These are phyloP conservation scores for Tetrahymena thermophila DNA, from an alignment of 73 alveolate genomes.

Conservation along the genomic window DNA sequence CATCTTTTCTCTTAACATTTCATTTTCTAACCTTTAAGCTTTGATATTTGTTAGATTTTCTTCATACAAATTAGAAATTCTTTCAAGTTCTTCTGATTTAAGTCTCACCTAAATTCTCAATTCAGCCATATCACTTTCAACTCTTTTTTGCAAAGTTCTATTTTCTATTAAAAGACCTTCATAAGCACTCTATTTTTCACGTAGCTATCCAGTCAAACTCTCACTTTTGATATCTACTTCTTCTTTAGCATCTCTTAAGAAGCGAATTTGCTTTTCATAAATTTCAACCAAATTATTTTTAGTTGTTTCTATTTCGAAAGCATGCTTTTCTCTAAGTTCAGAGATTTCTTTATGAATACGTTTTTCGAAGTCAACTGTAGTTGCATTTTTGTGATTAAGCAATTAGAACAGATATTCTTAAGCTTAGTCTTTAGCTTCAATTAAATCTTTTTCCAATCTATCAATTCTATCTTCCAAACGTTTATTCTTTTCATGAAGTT, in stretches of 20 bases:
- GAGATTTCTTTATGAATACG: constrained; percentile 62
- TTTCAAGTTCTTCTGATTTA: constrained; percentile 60
- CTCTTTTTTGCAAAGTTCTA: constrained; percentile 52
- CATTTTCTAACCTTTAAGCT: constrained; percentile 69
- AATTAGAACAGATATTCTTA: constrained; percentile 67
- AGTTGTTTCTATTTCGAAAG: constrained; percentile 58
- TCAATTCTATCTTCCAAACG: constrained; percentile 76
- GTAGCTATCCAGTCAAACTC: constrained; percentile 53
- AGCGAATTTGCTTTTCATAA: constrained; percentile 60
- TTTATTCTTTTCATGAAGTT: constrained; percentile 56
- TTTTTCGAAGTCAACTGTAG: constrained; percentile 40
- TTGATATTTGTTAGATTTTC: constrained; percentile 68
- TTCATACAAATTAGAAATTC: constrained; percentile 70
- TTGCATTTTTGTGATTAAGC: constrained; percentile 60
- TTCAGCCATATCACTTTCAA: constrained; percentile 69
- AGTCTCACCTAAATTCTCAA: constrained; percentile 48
- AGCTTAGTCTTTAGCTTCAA: constrained; percentile 65
- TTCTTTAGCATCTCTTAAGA: constrained; percentile 71
- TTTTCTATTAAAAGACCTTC: constrained; percentile 68
- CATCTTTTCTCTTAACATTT: constrained; percentile 56
- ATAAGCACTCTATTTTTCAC: constrained; percentile 60
- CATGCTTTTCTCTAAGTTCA: constrained; percentile 69
- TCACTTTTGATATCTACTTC: constrained; percentile 52
- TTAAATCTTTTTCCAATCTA: constrained; percentile 62
- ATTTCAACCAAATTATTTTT: constrained; percentile 65